Evolutionary conservation across 441 rosid genomes (phyloP).

Genomic region (Isatis lusitanica): DNA sequence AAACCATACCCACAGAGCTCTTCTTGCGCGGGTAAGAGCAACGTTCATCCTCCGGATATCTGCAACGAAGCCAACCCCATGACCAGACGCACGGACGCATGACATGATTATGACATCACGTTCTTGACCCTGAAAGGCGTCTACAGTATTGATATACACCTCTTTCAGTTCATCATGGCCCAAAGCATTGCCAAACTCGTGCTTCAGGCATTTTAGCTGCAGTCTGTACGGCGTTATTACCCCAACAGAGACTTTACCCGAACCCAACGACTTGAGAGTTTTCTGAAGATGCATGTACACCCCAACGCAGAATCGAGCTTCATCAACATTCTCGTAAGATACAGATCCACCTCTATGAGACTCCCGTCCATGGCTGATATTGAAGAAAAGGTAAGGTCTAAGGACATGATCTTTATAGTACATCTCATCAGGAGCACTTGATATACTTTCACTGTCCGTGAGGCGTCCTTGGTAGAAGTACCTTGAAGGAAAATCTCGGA

Average conservation of each 20-base stretch:
- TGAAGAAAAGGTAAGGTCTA: constrained; percentile 81
- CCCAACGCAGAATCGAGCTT: constrained; percentile 92
- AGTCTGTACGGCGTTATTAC: constrained; percentile 96
- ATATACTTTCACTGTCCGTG: constrained; percentile 86
- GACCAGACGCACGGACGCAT: constrained; percentile 95
- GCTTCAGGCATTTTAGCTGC: constrained; percentile 94
- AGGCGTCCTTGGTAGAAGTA: constrained; percentile 98
- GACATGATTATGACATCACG: constrained; percentile 99
- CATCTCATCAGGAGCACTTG: constrained; percentile 74
- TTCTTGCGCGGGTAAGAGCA: constrained; percentile 97
- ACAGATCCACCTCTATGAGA: constrained; percentile 98
- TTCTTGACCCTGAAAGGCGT: constrained; percentile 99
- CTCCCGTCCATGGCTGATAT: constrained; percentile 92
- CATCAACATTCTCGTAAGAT: constrained; percentile 89
- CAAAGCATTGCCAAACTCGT: constrained; percentile 77
- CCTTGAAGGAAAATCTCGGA: constrained; percentile 93
- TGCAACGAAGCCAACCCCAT: constrained; percentile 96
- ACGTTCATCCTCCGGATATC: constrained; percentile 99
- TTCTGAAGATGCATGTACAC: constrained; percentile 90
- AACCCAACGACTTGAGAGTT: constrained; percentile 62
- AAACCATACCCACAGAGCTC: constrained; percentile 86
- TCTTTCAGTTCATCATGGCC: constrained; percentile 91
- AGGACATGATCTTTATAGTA: constrained; percentile 90
- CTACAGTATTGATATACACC: constrained; percentile 93
- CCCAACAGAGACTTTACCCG: constrained; percentile 82